Evolutionary conservation across 2,329 filamentous ascomycete genomes (phyloP), one percentile per base, ranked within the genome.

Genomic region (Podosphaera aphanis): DNA sequence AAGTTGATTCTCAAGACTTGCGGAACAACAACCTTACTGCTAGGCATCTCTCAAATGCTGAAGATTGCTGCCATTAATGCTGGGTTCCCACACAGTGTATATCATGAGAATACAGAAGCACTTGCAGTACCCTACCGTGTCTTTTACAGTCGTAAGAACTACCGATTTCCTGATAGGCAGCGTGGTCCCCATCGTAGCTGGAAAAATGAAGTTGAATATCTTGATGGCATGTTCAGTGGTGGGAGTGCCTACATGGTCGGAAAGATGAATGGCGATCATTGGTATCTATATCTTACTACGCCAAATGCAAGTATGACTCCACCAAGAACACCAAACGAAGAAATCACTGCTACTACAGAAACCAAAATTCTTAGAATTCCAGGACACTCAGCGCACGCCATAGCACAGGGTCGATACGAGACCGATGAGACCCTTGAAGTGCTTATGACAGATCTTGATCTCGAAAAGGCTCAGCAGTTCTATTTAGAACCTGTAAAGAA

Each of bases 201-300:
- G 90, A 81, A 85, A 55, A 81, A 94, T 60, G 90, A 98, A 62
- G 88, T 95, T 58, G 80, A 79, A 56, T 93, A 79, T 56, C 71
- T 98, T 51, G 90, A 98, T 64, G 79, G 82, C 60, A 83, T 86
- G 63, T 94, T 98, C 60, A 70, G 81, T 50, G 79, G 83, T 47
- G 90, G 90, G 46, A 95, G 88, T 62, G 90, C 90, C 44, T 98
- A 98, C 63, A 93, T 95, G 86, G 92, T 98, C 53, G 90, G 90
- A 58, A 95, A 94, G 66, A 95, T 95, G 88, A 98, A 98, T 56
- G 88, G 90, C 48, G 90, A 98, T 62, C 90, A 98, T 57, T 98
- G 90, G 90, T 95, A 95, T 61, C 68, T 98, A 47, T 98, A 98
- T 66, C 78, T 95, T 57, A 95, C 90, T 11, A 83, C 83, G 44